Evolutionary conservation across 2,329 filamentous ascomycete species (phyloP), one percentile per base, ranked within the genome.

Genomic region (Apiospora arundinis): DNA sequence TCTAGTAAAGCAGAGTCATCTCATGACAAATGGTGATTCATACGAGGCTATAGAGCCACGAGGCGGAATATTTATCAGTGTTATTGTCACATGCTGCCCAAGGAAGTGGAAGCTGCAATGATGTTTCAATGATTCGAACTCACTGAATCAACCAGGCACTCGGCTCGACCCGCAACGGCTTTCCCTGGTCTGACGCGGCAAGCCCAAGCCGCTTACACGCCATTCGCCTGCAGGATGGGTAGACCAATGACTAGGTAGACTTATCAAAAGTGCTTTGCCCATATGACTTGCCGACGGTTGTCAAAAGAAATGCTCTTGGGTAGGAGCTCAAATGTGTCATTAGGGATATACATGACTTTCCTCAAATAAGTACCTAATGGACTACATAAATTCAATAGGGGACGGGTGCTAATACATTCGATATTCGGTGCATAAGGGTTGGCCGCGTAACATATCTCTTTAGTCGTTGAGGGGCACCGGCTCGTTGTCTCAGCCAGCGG

Each of bases 91-190:
- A 63, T 63, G 56, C 21, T 18, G 56, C 8, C n/a, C 18, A n/a
- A 40, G 4, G 28, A 8, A 63, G 4, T 5, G 18, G n/a, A 12
- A 9, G 28, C 32, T 7, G 56, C 56, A 32, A 40, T 12, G 21
- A 9, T 63, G 28, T 40, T 12, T 23, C 18, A 40, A 63, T 37
- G 32, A 40, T 40, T 63, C 56, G 9, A 40, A 40, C 32, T 40
- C 32, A 40, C 32, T 40, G 52, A n/a, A 32, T 32, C 16, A 63
- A 63, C 56, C 56, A 40, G 56, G 56, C 37, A 63, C 52, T 60
- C 52, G 52, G 52, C 52, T 60, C 52, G 52, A 60, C 56, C 56
- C 56, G 56, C 56, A 63, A 4, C 56, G 56, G 56, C 18, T 40
- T n/a, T 40, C 28, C 56, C 32, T 32, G 56, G 18, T 21, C 56